Conservation (phyloP, 1,139 yeast genomes). For the Chernovozyma aurita region DNA sequence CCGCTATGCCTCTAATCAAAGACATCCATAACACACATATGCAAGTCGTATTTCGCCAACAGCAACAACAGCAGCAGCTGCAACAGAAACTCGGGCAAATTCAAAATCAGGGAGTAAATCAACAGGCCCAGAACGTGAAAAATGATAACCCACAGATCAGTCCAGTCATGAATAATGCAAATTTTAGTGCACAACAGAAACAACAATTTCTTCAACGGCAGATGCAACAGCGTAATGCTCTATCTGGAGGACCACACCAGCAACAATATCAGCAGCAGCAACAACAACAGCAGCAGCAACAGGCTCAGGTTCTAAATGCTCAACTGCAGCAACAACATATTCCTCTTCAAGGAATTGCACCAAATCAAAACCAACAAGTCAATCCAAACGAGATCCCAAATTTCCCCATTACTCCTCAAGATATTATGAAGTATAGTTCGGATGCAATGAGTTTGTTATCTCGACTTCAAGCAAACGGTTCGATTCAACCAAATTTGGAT, state of each 20-base stretch:
- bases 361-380: slow-evolving; percentile 3
- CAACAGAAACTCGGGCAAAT: slow-evolving; percentile 11
- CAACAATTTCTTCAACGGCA: slow-evolving; percentile 34
- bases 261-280: slow-evolving; percentile 16
- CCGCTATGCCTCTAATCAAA: slow-evolving; percentile 51
- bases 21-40: slow-evolving; percentile 59
- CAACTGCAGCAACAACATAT: slow-evolving; percentile 13
- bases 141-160: slow-evolving; percentile 5
- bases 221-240: slow-evolving; percentile 15
- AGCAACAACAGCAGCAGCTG: slow-evolving; percentile 21
- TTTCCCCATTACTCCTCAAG: slow-evolving; percentile 39
- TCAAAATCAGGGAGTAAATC: slow-evolving; percentile 7
- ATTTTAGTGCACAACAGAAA: slow-evolving; percentile 23
- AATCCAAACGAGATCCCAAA: slow-evolving; percentile 28
- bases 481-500: slow-evolving; percentile 30
- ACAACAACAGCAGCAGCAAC: slow-evolving; percentile 13
- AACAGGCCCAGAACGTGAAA: slow-evolving; percentile 11
- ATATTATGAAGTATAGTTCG: slow-evolving; percentile 34
- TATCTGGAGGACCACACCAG: slow-evolving; percentile 9
- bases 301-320: not conserved
- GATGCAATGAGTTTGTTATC: slow-evolving; percentile 39
- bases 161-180: not conserved
- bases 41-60: slow-evolving; percentile 31
- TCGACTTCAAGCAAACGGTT: slow-evolving; percentile 36
- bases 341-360: slow-evolving; percentile 6